Evolutionary conservation across 495 filamentous ascomycete species (phyloP), one percentile per base, ranked within the genome.

Genomic region (Friedmanniomyces endolithicus): DNA sequence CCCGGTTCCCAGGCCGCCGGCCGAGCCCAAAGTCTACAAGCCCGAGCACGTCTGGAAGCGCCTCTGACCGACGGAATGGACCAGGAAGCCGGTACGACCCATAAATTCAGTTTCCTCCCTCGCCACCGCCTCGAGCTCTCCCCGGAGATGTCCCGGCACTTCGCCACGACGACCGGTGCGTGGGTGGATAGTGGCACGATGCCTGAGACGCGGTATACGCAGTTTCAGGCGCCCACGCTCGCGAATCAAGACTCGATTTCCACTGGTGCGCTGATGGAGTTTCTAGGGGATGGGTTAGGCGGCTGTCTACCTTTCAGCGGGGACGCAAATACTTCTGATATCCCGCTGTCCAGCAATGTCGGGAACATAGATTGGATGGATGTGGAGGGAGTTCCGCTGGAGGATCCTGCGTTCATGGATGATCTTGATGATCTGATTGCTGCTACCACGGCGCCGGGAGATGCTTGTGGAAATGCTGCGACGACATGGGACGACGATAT

Each of bases 231-330:
- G 35, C 49, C 49, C 12, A 41, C 35, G 2, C 7, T 39, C 35
- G 31, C 7, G 2, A 24, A 41, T 16, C n/a, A 11, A 25, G 12
- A 2, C 16, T 19, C 19, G 16, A 16, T 40, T n/a, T 34, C 52
- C 8, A 60, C 57, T 2, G 57, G 53, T 16, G 57, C 57, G 11
- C 52, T 60, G 53, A 56, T 60, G 53, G 57, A 60, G 24, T 60
- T 60, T 20, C 46, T 60, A 1, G 57, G 53, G 11, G 48, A 47
- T 20, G 41, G 40, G 11, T 8, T 56, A 3, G 57, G 52, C 0
- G 14, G 29, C 20, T 4, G 52, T 24, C 20, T 60, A 14, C 53
- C 57, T 1, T 60, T 60, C 29, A 52, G 34, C 25, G 44, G 22
- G 14, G 35, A 55, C 25, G 33, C 34, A 9, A 22, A 20, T 1